Evolutionary conservation across 148 eudicot species (phyloP).

Genomic region (Fagopyrum esculentum): DNA sequence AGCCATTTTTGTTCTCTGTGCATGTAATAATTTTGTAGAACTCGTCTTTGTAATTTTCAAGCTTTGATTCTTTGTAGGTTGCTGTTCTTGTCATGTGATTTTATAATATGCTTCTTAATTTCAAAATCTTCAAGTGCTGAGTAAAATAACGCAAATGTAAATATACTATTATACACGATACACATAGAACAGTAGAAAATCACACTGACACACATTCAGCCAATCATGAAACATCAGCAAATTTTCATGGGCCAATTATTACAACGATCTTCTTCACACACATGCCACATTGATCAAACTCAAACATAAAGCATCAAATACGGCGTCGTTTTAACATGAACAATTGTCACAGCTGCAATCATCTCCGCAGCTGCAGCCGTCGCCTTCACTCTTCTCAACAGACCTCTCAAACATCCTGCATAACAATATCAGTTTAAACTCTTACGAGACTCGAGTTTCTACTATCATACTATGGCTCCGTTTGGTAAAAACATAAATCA

Average conservation of each 20-base stretch:
- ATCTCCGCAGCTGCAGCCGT: constrained; percentile 1
- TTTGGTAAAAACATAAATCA: too few relatives aligned
- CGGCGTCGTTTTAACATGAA: background rate
- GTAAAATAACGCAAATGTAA: background rate
- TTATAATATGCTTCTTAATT: background rate
- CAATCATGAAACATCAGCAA: constrained; percentile 3
- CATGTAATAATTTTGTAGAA: constrained; percentile 1
- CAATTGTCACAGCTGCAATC: background rate
- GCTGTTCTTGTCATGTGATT: background rate
- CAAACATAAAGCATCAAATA: background rate
- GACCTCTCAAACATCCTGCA: constrained; percentile 2
- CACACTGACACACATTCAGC: background rate
- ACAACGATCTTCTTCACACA: too few relatives aligned
- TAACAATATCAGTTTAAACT: too few relatives aligned
- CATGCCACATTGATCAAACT: background rate
- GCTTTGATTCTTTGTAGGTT: constrained; percentile 7
- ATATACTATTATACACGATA: background rate
- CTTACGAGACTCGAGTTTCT: too few relatives aligned
- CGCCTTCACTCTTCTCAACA: constrained; percentile 6
- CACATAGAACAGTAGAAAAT: background rate
- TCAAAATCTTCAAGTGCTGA: background rate
- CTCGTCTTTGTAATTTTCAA: background rate
- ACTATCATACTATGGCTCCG: too few relatives aligned
- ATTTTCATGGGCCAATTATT: background rate
- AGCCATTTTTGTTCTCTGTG: constrained; percentile 6